Evolutionary conservation across 139 green algal genomes (phyloP), one percentile per base, ranked within the genome.

Genomic region (Chlamydomonas sp.): DNA sequence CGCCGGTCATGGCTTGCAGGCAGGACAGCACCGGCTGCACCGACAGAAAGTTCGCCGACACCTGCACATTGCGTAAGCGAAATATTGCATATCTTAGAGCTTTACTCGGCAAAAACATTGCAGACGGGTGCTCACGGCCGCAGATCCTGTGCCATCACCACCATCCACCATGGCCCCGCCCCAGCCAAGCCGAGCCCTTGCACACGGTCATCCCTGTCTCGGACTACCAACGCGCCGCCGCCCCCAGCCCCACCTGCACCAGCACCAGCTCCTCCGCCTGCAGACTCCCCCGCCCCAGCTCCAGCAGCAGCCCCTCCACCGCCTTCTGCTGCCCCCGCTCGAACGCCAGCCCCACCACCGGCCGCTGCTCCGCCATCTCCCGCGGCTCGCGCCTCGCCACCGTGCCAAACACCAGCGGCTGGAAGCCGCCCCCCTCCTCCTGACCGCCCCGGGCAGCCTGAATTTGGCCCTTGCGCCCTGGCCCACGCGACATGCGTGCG

Each of bases 21-120:
- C 85, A 88, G n/a, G 90, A 64, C 83, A 94, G 90, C 79, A 94
- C 88, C 12, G 91, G 90, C 59, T 86, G 90, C 7, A 86, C 78
- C 75, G 66, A 87, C 73, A 91, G 76, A 82, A 92, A 90, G 67
- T 69, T 90, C 16, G 85, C 87, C 14, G 88, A 92, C 2, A 92
- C 88, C 91, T 93, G 90, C 61, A 84, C 31, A 31, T 62, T 17
- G 10, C 9, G 12, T 10, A 4, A 87, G 69, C 10, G 58, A 64
- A 67, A 67, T 71, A 18, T 12, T 10, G 10, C 10, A 12, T 9
- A 14, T 78, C 10, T 12, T 8, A 31, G n/a, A 14, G 73, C 10
- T 12, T n/a, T 31, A 14, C 73, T 49, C 31, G 31, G 31, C 31
- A 49, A 49, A 49, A 49, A 49, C 31, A 49, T 49, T 49, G 31